A percentile compares a stretch with the other conserved stretches of the same genome.
These are phyloP conservation scores for Ordospora pajunii DNA, from an alignment of 371 early-diverging fungal genomes.

Conservation along the genomic window DNA sequence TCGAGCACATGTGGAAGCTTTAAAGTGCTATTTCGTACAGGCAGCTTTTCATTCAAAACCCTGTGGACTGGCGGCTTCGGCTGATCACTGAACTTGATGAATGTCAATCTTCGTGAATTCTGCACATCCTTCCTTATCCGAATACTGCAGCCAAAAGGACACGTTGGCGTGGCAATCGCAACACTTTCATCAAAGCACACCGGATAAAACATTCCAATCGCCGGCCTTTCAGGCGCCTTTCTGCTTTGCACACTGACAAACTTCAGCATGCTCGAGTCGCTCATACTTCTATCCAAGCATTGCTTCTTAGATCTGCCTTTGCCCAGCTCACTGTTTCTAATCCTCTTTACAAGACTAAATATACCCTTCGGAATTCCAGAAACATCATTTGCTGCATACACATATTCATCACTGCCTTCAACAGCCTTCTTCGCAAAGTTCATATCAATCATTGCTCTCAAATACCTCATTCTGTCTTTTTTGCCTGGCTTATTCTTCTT, in stretches of 20 bases:
- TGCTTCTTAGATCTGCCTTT: not conserved
- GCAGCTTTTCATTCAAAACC: not conserved
- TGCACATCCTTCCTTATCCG: not conserved
- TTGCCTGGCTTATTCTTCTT: not conserved
- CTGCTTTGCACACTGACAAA: not conserved
- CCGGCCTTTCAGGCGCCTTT: not conserved
- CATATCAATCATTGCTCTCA: not conserved
- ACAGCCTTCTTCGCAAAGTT: not conserved
- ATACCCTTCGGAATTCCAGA: not conserved
- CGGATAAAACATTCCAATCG: not conserved
- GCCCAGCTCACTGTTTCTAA: not conserved
- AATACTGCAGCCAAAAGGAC: not conserved
- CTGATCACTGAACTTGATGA: conserved; percentile 1
- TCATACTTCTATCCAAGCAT: not conserved
- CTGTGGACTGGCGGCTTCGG: not conserved
- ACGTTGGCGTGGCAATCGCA: not conserved
- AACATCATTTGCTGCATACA: not conserved
- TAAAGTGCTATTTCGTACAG: not conserved
- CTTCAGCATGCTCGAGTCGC: not conserved
- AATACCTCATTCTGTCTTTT: not conserved
- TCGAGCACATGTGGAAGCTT: conserved; percentile 9
- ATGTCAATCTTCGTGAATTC: conserved; percentile 1
- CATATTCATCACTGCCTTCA: not conserved
- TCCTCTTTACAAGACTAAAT: not conserved
- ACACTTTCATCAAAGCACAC: not conserved